Evolutionary conservation across 495 filamentous ascomycete species (phyloP), one percentile per base, ranked within the genome.

Genomic region (Aeminium ludgeri): DNA sequence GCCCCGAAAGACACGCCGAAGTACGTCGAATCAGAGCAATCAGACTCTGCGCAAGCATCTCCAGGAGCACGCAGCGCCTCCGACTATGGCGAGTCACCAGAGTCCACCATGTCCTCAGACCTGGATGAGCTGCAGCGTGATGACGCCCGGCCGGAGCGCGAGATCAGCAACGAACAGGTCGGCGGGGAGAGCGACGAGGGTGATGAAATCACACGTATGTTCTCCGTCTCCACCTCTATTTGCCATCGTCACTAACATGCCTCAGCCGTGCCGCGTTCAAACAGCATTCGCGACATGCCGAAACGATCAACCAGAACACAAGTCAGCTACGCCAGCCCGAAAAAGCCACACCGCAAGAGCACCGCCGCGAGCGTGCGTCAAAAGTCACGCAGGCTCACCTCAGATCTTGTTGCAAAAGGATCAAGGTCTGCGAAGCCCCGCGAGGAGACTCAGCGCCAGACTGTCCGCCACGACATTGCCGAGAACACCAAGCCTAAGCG

Each of bases 391-490:
- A 43, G 27, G n/a, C 36, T 55, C 19, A 43, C 38, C 8, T 55
- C 52, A 10, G 45, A 52, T 30, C 41, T 45, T 6, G 27, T 6
- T 36, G 12, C 23, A 10, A 27, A 29, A 29, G 34, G 20, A 20
- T 10, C 41, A 17, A 41, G 27, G 19, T 5, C 28, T 17, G 12
- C 41, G 35, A 36, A 37, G 25, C 34, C 10, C 12, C 44, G 43
- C 31, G 29, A 29, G 3, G 52, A 59, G n/a, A 65, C 61, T 12
- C 48, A 53, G 10, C 59, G 70, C 3, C 50, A 43, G 3, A 55
- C 62, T 10, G 60, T 72, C 19, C 55, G 67, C 34, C 53, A 63
- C n/a, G 57, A 63, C 19, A 69, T 72, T 38, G 60, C 61, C 13
- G 55, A 49, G 12, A 59, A 61, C 19, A 67, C 65, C n/a, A 63